These are phyloP conservation scores for Rhynchosporium graminicola DNA, from an alignment of 2,329 filamentous ascomycete species.

Conservation along the genomic window DNA sequence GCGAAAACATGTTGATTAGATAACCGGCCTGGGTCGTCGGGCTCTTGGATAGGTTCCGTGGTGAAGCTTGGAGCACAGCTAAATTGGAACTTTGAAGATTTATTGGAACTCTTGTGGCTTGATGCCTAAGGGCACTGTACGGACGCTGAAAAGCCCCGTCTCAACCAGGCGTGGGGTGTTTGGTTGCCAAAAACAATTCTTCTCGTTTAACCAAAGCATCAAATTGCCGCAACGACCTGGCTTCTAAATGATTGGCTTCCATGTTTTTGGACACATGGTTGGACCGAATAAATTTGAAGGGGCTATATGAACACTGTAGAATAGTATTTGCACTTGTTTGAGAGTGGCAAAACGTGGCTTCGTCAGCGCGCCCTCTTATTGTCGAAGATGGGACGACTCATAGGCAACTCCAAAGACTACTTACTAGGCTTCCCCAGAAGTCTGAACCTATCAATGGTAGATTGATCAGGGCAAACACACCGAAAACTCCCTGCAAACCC, in stretches of 20 bases:
- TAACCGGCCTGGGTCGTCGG: slow-evolving; percentile 35
- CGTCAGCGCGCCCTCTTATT: slow-evolving; percentile 9
- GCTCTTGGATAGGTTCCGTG: slow-evolving; percentile 31
- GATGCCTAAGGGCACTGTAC: background rate
- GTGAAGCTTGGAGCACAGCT: slow-evolving; percentile 29
- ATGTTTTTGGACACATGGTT: background rate
- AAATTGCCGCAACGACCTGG: slow-evolving; percentile 13
- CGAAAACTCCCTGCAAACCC: too few species aligned
- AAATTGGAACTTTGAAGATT: slow-evolving; percentile 37
- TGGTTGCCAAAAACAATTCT: slow-evolving; percentile 14
- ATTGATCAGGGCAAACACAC: too few species aligned
- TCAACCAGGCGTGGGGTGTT: slow-evolving; percentile 14
- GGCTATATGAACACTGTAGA: too few species aligned
- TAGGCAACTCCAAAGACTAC: too few species aligned
- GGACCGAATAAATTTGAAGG: background rate
- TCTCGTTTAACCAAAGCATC: slow-evolving; percentile 15
- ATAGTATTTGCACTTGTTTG: too few species aligned
- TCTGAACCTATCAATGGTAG: too few species aligned
- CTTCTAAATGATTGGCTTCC: slow-evolving; percentile 8
- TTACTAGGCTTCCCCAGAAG: too few species aligned
- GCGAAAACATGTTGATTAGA: slow-evolving; percentile 35
- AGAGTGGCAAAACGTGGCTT: slow-evolving; percentile 2
- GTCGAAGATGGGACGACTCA: too few species aligned
- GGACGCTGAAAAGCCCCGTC: slow-evolving; percentile 4
- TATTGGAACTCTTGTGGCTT: background rate